Evolutionary conservation across 306 rosid species (phyloP).

Genomic region (Potentilla sterilis): DNA sequence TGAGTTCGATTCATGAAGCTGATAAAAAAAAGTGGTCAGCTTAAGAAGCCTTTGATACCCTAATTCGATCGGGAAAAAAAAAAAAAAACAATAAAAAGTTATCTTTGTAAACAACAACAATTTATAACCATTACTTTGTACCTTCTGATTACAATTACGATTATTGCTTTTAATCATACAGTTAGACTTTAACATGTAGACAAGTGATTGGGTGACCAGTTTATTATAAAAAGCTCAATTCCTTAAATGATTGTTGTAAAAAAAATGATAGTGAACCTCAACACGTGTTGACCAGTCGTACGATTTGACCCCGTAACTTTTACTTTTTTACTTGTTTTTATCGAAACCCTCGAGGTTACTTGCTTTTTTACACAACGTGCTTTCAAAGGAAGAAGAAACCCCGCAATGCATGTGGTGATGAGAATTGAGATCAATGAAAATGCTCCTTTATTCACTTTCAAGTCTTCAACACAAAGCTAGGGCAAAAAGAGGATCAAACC

Average conservation of each 20-base stretch:
- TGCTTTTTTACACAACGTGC: conserved; percentile 2
- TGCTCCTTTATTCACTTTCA: not conserved
- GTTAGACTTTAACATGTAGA: not conserved
- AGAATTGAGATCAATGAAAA: not conserved
- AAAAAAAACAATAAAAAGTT: too few relatives aligned
- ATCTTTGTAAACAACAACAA: too few relatives aligned
- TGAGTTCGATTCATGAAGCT: too few relatives aligned
- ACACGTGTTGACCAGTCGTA: not conserved
- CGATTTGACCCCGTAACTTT: not conserved
- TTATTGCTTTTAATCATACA: not conserved
- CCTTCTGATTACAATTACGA: not conserved
- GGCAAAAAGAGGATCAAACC: not conserved
- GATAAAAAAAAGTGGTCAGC: too few relatives aligned
- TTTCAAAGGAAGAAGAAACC: conserved; percentile 1
- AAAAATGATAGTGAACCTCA: conserved; percentile 13
- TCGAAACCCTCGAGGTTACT: not conserved
- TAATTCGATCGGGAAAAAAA: too few relatives aligned
- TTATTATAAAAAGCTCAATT: not conserved
- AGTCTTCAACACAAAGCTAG: not conserved
- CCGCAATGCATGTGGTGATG: conserved; percentile 13
- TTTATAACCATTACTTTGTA: too few relatives aligned
- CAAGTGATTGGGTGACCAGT: not conserved
- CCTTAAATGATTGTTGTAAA: not conserved
- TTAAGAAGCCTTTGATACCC: too few relatives aligned
- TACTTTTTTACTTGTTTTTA: not conserved